These are phyloP conservation scores for Populus deltoides DNA, from an alignment of 345 rosid species.

Conservation along the genomic window DNA sequence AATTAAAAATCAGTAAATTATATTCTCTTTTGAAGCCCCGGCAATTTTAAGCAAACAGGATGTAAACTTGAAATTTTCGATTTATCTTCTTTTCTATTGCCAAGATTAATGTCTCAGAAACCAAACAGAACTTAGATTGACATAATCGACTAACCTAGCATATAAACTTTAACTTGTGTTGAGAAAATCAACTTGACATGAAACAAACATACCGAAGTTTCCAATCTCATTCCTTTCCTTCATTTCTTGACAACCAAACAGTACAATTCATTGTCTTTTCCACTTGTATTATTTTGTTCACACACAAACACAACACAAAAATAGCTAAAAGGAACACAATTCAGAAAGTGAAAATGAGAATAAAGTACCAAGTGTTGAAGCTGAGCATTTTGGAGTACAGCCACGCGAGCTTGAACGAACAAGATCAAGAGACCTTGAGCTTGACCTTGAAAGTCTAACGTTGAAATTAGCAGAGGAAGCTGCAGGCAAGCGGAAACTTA, in stretches of 20 bases:
- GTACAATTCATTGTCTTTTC: neutral
- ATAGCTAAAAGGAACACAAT: neutral
- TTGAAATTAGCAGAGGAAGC: conserved; percentile 23
- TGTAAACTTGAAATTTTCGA: neutral
- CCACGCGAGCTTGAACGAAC: conserved; percentile 23
- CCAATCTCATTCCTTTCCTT: neutral
- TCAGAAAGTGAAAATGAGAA: neutral
- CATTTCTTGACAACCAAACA: neutral
- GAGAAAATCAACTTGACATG: neutral
- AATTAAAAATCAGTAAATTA: neutral
- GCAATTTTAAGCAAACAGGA: neutral
- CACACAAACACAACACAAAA: neutral
- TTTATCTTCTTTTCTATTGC: neutral
- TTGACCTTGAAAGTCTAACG: conserved; percentile 25
- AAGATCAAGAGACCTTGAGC: conserved; percentile 19
- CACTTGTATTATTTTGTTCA: neutral
- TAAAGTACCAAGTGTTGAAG: conserved; percentile 44
- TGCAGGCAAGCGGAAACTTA: conserved; percentile 8
- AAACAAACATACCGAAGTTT: neutral
- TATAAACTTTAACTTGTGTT: neutral
- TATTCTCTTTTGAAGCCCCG: neutral
- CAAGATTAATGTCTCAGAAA: neutral
- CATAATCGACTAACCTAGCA: neutral
- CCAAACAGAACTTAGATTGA: neutral
- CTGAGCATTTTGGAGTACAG: conserved; percentile 37